Evolutionary conservation across 2,329 filamentous ascomycete genomes (phyloP), one percentile per base, ranked within the genome.

Genomic region (Xylaria sp.): DNA sequence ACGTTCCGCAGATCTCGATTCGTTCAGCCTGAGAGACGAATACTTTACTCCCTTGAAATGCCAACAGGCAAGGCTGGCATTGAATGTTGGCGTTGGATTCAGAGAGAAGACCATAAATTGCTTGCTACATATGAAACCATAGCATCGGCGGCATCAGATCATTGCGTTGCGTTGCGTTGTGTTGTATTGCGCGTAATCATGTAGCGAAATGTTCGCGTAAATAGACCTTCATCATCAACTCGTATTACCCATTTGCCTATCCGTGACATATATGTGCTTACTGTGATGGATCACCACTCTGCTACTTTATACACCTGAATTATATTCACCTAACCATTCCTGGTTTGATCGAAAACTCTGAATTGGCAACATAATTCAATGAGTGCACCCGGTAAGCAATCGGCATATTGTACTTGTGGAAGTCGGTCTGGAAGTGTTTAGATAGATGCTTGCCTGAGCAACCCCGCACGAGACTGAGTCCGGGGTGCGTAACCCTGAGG

Each of bases 81-180:
- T 68, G 54, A 67, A 52, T 60, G 59, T 59, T 51, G 60, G 67
- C 58, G 59, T 69, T 64, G 64, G 63, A 62, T 68, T 61, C 23
- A 52, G 33, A 61, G 57, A 62, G 41, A 62, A 31, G 41, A 46
- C 18, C 7, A 55, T 57, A 56, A 49, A 65, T 61, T 65, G 51
- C 57, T 31, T 46, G 51, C 57, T 31, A 46, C 57, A 48, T 54
- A 61, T 41, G 61, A 49, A 49, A 56, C 58, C 52, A 65, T 58
- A 65, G 62, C 62, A 66, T 62, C 48, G 55, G 55, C 56, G 41
- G 59, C 64, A 61, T 62, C 43, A 57, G 20, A 66, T 52, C 46
- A 39, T 28, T 61, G 13, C 15, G 13, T 46, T 46, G 28, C 28
- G 28, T 28, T 28, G 28, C 28, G 28, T 28, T 28, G 28, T 5